Percentiles rank a stretch among this genome's conserved stretches.
phyloP scores from a whole-genome alignment of 495 filamentous ascomycete species.

The Parmelia sp. region DNA sequence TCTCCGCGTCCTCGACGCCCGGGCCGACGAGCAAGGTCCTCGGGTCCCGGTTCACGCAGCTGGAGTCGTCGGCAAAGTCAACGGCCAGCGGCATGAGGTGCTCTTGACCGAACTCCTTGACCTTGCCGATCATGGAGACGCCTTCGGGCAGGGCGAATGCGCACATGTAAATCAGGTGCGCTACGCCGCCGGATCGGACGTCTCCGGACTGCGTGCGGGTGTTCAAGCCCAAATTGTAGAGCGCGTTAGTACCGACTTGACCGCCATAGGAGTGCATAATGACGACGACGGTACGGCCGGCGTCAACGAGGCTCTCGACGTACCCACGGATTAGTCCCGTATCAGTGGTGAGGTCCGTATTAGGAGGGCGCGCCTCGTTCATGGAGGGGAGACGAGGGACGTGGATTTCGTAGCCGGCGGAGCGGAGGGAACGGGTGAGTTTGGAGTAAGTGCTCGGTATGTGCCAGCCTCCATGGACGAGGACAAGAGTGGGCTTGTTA shows the following conservation, averaged over 20 bases:
- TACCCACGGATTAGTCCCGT: conserved; percentile 25
- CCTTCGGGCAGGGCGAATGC: conserved; percentile 27
- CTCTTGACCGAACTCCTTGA: conserved; percentile 29
- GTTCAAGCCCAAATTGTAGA: conserved; percentile 26
- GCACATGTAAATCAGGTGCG: conserved; percentile 33
- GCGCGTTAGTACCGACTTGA: conserved; percentile 34
- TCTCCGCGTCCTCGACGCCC: conserved; percentile 11
- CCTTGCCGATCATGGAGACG: conserved; percentile 28
- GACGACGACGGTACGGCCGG: conserved; percentile 26
- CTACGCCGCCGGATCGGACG: conserved; percentile 24
- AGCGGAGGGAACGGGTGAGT: conserved; percentile 27
- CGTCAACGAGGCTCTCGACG: conserved; percentile 27
- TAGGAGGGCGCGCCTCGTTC: conserved; percentile 20
- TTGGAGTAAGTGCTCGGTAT: conserved; percentile 29
- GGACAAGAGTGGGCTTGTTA: conserved; percentile 23
- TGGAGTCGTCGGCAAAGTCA: conserved; percentile 30
- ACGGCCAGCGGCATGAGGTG: conserved; percentile 31
- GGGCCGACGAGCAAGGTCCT: conserved; percentile 15
- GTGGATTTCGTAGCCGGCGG: conserved; percentile 31
- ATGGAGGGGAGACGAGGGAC: conserved; percentile 29
- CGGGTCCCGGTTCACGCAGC: conserved; percentile 26
- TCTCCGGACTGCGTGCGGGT: conserved; percentile 4
- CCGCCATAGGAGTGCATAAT: conserved; percentile 39
- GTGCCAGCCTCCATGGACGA: conserved; percentile 33
- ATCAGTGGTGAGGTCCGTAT: conserved; percentile 19